Evolutionary conservation across 805 yeast genomes (phyloP), one percentile per base, ranked within the genome.

Genomic region (Candida arabinofermentans): DNA sequence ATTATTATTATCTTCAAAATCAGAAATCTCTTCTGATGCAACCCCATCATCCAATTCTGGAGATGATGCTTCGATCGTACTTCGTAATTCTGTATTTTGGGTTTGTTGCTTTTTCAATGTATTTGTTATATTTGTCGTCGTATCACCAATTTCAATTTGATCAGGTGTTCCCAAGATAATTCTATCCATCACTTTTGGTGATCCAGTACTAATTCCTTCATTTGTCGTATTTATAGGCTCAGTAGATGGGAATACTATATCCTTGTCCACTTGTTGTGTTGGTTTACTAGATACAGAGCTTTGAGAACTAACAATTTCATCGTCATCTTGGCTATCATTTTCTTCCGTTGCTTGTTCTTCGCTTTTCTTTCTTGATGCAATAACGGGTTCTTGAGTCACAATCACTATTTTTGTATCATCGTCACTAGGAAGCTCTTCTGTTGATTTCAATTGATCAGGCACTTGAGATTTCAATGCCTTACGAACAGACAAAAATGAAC

Each of bases 251-350:
- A 33, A 33, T 33, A 22, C 2, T 21, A 4, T 18, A 33, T 33
- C 35, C 16, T 29, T 14, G n/a, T 27, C 21, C 13, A 36, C 24
- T 18, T 27, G 39, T 13, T 36, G 34, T 6, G 33, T 22, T 8
- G 39, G 24, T n/a, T 36, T 36, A n/a, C 21, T 17, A 3, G 34
- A 23, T 8, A 16, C 16, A 13, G 40, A 35, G 29, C 49, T 44
- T 34, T 49, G 52, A 3, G 52, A 49, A 36, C 52, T 49, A 2
- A 49, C 37, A 18, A 51, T 44, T 29, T 50, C 50, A 23, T 48
- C 24, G 14, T n/a, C n/a, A 27, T 14, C 23, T 24, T 23, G 13
- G 8, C 27, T 19, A 18, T 30, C 24, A 17, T 26, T 13, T 3
- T 14, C n/a, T n/a, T n/a, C n/a, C n/a, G n/a, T n/a, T n/a, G n/a